A percentile compares a stretch with the other conserved stretches of the same genome.
These are phyloP conservation scores for Tricladium varicosporioides DNA, from an alignment of 2,329 filamentous ascomycete species.

Conservation along the genomic window DNA sequence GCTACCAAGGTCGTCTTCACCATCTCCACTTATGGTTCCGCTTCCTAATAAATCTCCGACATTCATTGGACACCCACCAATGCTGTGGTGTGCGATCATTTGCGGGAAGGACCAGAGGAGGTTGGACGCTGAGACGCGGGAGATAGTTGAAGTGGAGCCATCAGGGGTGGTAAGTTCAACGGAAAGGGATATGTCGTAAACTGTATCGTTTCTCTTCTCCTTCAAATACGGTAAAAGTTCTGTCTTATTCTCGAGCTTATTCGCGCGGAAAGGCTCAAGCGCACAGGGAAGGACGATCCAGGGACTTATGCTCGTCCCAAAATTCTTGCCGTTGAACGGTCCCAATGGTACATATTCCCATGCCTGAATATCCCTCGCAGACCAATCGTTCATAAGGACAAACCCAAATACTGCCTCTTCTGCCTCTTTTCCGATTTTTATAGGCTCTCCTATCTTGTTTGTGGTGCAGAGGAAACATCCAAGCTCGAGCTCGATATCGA, in stretches of 20 bases:
- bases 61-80: constrained; percentile 72
- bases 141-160: constrained; percentile 55
- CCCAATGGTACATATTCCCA: constrained; percentile 85
- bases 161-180: constrained; percentile 58
- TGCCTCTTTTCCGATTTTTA: constrained; percentile 58
- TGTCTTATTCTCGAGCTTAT: constrained; percentile 53
- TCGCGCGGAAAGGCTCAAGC: constrained; percentile 62
- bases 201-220: constrained; percentile 55
- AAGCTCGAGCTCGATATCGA: constrained; percentile 81
- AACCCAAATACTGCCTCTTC: constrained; percentile 74
- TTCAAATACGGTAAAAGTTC: constrained; percentile 61
- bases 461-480: constrained; percentile 69
- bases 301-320: constrained; percentile 72
- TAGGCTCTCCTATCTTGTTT: constrained; percentile 62
- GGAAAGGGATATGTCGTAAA: constrained; percentile 68
- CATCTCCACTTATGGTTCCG: constrained; percentile 71
- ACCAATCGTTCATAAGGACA: constrained; percentile 87
- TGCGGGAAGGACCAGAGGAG: constrained; percentile 81
- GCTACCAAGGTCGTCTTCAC: constrained; percentile 56
- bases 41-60: constrained; percentile 75
- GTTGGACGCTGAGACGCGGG: constrained; percentile 60
- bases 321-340: constrained; percentile 83
- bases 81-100: constrained; percentile 77
- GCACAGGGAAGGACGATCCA: constrained; percentile 80
- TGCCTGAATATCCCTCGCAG: constrained; percentile 75